Evolutionary conservation across 2,329 filamentous ascomycete genomes (phyloP).

Genomic region (Botrytis squamosa): DNA sequence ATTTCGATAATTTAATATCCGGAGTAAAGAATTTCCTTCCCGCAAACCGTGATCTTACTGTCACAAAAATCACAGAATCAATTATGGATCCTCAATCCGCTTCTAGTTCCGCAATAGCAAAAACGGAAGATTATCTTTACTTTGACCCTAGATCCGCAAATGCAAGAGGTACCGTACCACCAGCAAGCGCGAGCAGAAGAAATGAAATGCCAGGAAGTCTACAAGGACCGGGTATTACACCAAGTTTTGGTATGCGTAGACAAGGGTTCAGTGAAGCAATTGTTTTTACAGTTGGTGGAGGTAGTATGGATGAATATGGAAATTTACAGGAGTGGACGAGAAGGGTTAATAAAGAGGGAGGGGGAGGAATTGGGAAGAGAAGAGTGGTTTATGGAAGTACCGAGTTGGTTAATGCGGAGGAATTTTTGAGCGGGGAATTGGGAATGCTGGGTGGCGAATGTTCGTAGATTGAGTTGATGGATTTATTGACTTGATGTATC

Average conservation of each 20-base stretch:
- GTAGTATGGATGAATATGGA: constrained; percentile 98
- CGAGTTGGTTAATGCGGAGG: constrained; percentile 68
- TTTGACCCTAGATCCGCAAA: constrained; percentile 94
- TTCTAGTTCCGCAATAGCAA: constrained; percentile 86
- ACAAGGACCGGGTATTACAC: constrained; percentile 64
- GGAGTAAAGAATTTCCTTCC: constrained; percentile 99
- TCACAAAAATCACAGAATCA: constrained; percentile 97
- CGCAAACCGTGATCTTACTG: constrained; percentile 87
- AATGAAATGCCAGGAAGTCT: constrained; percentile 45
- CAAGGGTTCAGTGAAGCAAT: constrained; percentile 89
- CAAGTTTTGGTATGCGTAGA: constrained; percentile 85
- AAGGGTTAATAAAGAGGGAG: constrained; percentile 55
- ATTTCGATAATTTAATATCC: constrained; percentile 91
- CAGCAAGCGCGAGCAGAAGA: constrained; percentile 61
- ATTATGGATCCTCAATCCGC: constrained; percentile 95
- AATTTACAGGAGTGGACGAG: constrained; percentile 96
- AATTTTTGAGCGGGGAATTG: constrained; percentile 64
- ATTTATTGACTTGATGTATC: background rate
- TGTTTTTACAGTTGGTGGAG: constrained; percentile 92
- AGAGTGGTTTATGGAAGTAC: constrained; percentile 95
- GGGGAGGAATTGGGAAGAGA: constrained; percentile 62
- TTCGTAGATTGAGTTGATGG: background rate
- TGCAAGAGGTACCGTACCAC: constrained; percentile 86
- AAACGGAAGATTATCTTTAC: constrained; percentile 95
- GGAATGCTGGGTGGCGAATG: constrained; percentile 59